Percentiles rank a stretch among this genome's conserved stretches.
Evolutionary conservation across 345 rosid genomes (phyloP).

Genomic region (Brassica nigra): DNA sequence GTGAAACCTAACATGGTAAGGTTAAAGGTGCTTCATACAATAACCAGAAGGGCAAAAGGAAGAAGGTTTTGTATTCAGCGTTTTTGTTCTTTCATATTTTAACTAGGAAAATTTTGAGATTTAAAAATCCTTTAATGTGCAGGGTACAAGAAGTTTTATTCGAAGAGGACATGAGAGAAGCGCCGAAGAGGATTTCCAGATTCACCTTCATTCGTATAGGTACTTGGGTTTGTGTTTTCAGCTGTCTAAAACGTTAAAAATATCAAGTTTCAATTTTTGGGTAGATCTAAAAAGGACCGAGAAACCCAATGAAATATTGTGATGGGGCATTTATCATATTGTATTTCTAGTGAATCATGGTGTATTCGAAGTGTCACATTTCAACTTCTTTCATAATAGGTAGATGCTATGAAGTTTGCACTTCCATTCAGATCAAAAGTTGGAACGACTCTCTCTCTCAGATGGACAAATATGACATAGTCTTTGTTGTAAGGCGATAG

Average conservation of each 20-base stretch:
- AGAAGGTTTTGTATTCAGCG: slow-evolving; percentile 53
- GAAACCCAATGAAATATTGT: background rate
- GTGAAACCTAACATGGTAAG: slow-evolving; percentile 78
- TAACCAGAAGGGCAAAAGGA: slow-evolving; percentile 68
- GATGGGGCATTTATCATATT: background rate
- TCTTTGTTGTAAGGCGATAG: background rate
- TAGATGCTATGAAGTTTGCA: background rate
- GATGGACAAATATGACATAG: background rate
- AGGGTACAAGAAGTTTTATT: slow-evolving; percentile 76
- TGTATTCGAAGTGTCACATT: background rate
- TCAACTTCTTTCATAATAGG: too few relatives aligned
- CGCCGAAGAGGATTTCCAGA: slow-evolving; percentile 60
- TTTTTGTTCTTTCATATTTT: background rate
- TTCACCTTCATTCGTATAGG: slow-evolving; percentile 19
- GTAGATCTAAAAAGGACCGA: background rate
- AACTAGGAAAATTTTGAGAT: background rate
- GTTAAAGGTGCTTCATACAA: slow-evolving; percentile 69
- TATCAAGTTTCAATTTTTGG: background rate
- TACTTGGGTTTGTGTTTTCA: background rate
- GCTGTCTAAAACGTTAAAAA: background rate
- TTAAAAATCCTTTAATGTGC: background rate
- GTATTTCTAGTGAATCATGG: background rate
- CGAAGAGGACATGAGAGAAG: slow-evolving; percentile 69
- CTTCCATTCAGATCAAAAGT: background rate
- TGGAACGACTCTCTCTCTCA: background rate